Conservation (phyloP, 208 protist species). For the Tritrichomonas musculus region DNA sequence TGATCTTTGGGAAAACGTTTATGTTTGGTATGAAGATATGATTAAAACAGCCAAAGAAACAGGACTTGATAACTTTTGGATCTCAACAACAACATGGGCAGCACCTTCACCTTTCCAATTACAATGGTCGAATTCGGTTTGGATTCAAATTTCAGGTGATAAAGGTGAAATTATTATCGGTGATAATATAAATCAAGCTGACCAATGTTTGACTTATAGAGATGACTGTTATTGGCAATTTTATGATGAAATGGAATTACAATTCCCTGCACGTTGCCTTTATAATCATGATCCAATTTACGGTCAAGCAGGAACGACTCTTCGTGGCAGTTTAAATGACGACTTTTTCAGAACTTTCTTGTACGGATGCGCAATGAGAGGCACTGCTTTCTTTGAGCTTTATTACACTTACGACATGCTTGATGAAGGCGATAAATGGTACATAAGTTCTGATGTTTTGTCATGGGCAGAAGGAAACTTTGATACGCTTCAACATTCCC, state of each 20-base stretch:
- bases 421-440: constrained; percentile 12
- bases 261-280: not conserved
- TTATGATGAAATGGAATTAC: not conserved
- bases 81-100: not conserved
- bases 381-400: not conserved
- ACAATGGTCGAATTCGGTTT: constrained; percentile 10
- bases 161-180: not conserved
- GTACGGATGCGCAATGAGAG: not conserved
- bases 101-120: not conserved
- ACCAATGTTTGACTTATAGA: not conserved
- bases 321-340: not conserved
- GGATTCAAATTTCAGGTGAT: constrained; percentile 11
- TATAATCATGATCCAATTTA: constrained; percentile 1
- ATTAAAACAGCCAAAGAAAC: not conserved
- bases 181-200: not conserved
- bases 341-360: not conserved
- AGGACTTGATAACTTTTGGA: not conserved
- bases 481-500: not conserved
- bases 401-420: not conserved
- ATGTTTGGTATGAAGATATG: not conserved
- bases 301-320: not conserved
- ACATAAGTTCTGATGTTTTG: not conserved
- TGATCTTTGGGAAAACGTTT: not conserved
- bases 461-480: not conserved
- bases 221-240: not conserved